Evolutionary conservation across 1,139 yeast species (phyloP).

Genomic region (Hansenula sp.): DNA sequence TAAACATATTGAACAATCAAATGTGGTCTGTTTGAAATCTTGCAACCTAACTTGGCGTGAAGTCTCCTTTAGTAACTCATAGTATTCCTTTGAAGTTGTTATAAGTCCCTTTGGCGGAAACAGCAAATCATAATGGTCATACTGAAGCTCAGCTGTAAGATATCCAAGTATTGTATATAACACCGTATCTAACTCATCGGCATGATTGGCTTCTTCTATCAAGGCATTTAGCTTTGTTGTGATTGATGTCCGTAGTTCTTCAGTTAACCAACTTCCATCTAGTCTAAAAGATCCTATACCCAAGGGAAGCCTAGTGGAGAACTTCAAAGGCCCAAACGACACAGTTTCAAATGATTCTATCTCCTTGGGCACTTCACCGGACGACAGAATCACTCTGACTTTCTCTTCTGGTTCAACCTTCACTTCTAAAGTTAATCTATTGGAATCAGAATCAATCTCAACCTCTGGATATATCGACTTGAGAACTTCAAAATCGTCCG

Average conservation of each 20-base stretch:
- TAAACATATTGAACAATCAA: slow-evolving; percentile 59
- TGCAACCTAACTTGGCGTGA: slow-evolving; percentile 24
- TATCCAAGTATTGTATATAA: slow-evolving; percentile 45
- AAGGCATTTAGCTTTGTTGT: slow-evolving; percentile 24
- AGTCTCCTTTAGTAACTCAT: slow-evolving; percentile 14
- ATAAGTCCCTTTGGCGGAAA: slow-evolving; percentile 17
- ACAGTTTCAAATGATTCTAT: not conserved
- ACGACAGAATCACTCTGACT: slow-evolving; percentile 10
- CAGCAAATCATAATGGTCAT: slow-evolving; percentile 18
- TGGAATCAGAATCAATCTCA: slow-evolving; percentile 29
- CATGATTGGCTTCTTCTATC: slow-evolving; percentile 32
- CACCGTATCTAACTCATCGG: slow-evolving; percentile 34
- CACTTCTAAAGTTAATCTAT: slow-evolving; percentile 6
- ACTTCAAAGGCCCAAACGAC: slow-evolving; percentile 16
- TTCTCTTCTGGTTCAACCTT: slow-evolving; percentile 14
- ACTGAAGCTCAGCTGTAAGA: slow-evolving; percentile 30
- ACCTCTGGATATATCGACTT: slow-evolving; percentile 42
- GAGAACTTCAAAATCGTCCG: slow-evolving; percentile 45
- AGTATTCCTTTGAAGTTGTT: slow-evolving; percentile 17
- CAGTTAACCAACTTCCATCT: slow-evolving; percentile 26
- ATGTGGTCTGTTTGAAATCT: slow-evolving; percentile 38
- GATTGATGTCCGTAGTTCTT: slow-evolving; percentile 17
- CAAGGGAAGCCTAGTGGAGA: slow-evolving; percentile 19
- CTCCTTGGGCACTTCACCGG: slow-evolving; percentile 2
- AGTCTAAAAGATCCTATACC: slow-evolving; percentile 25